Conservation (phyloP, 2,329 filamentous ascomycete genomes). For the Fusarium udum region DNA sequence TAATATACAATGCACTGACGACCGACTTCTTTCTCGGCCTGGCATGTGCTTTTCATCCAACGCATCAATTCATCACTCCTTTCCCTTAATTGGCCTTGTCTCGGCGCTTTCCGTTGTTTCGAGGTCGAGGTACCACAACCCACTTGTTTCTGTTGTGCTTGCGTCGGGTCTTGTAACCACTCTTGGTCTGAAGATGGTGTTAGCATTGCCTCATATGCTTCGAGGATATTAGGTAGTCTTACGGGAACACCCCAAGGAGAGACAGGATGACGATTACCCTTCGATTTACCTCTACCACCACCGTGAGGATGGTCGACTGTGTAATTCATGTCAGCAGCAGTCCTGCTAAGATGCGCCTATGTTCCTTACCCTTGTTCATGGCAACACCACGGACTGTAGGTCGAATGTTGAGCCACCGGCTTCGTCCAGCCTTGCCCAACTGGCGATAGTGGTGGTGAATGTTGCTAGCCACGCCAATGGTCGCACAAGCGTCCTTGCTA, state of each 20-base stretch:
- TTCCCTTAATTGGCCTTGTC: conserved; percentile 61
- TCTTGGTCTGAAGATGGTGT: conserved; percentile 68
- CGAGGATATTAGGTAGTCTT: conserved; percentile 56
- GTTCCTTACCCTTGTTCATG: conserved; percentile 87
- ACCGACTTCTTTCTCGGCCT: conserved; percentile 17
- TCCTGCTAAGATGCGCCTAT: background rate
- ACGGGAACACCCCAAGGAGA: conserved; percentile 97
- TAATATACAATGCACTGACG: conserved; percentile 45
- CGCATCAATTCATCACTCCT: conserved; percentile 22
- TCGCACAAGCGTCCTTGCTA: conserved; percentile 91
- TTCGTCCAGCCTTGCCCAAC: conserved; percentile 93
- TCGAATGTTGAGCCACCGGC: conserved; percentile 91
- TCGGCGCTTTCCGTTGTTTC: conserved; percentile 92
- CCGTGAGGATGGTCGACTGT: conserved; percentile 94
- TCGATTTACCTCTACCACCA: conserved; percentile 98
- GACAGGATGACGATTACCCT: conserved; percentile 95
- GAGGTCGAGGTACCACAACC: conserved; percentile 82
- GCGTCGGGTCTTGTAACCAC: conserved; percentile 89
- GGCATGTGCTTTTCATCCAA: conserved; percentile 23
- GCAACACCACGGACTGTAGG: conserved; percentile 96
- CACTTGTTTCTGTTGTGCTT: conserved; percentile 92
- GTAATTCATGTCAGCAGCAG: conserved; percentile 25
- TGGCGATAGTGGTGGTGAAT: conserved; percentile 88
- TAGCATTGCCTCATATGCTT: conserved; percentile 5
- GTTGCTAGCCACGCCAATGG: conserved; percentile 94